phyloP scores from a whole-genome alignment of 1,284 basidiomycete species.

The Boletellus deceptivus region DNA sequence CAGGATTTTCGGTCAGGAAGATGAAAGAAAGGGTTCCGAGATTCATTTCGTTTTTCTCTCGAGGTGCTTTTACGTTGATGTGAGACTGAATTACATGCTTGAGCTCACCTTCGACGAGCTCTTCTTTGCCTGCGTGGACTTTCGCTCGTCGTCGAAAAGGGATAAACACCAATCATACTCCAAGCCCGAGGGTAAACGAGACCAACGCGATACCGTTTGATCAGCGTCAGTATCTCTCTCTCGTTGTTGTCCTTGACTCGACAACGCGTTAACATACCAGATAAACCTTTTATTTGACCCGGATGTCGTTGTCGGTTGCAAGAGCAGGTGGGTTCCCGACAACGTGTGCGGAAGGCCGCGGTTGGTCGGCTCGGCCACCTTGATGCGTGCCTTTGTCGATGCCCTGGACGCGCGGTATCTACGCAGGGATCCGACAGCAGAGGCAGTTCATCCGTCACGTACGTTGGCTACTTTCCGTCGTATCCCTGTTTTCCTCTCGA shows the following conservation, averaged over 20 bases:
- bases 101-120: conserved; percentile 62
- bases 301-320: conserved; percentile 78
- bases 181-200: conserved; percentile 65
- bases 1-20: neutral
- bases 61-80: conserved; percentile 73
- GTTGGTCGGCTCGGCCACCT: conserved; percentile 57
- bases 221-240: conserved; percentile 45
- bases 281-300: conserved; percentile 65
- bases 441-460: conserved; percentile 58
- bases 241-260: too few species aligned
- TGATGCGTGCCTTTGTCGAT: conserved; percentile 48
- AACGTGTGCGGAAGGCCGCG: conserved; percentile 72
- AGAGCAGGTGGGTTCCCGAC: conserved; percentile 84
- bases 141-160: conserved; percentile 71
- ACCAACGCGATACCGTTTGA: conserved; percentile 79
- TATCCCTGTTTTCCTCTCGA: too few species aligned
- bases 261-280: too few species aligned
- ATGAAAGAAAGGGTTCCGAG: neutral
- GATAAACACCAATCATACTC: conserved; percentile 60
- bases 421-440: conserved; percentile 57
- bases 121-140: conserved; percentile 72
- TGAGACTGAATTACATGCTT: conserved; percentile 64
- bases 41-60: neutral
- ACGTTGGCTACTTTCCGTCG: conserved; percentile 21
- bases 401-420: conserved; percentile 52